Conservation (phyloP, 495 filamentous ascomycete genomes). For the Pyrenopolyporus hunteri region DNA sequence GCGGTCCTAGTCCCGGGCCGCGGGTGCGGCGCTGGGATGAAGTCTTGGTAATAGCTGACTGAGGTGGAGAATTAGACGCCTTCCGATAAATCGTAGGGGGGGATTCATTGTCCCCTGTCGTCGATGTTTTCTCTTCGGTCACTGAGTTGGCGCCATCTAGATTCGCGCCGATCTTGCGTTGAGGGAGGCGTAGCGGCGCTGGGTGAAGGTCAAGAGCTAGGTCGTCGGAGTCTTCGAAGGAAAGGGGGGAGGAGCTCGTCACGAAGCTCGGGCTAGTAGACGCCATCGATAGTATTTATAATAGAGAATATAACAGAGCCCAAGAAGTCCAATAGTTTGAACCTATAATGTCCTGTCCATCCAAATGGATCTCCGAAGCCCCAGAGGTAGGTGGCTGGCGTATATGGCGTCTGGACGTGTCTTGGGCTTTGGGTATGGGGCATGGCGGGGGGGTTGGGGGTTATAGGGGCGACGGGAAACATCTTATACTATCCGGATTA, state of each 20-base stretch:
- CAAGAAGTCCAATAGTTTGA: constrained; percentile 34
- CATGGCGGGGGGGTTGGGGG: too few relatives aligned
- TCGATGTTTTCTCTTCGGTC: not conserved
- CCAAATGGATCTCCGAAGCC: constrained; percentile 6
- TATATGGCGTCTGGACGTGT: not conserved
- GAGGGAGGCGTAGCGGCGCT: constrained; percentile 40
- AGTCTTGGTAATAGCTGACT: not conserved
- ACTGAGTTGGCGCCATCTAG: constrained; percentile 20
- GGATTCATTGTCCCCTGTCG: not conserved
- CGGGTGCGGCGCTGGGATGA: constrained; percentile 22
- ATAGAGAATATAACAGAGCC: constrained; percentile 33
- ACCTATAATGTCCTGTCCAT: constrained; percentile 14
- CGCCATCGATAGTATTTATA: constrained; percentile 18
- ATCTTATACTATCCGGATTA: too few relatives aligned
- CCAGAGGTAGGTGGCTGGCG: not conserved
- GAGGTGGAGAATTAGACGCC: not conserved
- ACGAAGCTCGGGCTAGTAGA: constrained; percentile 12
- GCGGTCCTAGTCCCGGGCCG: constrained; percentile 36
- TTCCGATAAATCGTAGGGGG: not conserved
- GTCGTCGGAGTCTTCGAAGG: constrained; percentile 19
- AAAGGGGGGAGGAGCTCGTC: constrained; percentile 20
- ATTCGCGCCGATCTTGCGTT: constrained; percentile 25
- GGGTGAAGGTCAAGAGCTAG: constrained; percentile 39
- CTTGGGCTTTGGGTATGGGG: not conserved
- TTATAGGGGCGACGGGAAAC: too few relatives aligned